These are phyloP conservation scores for Metschnikowia reukaufii DNA, from an alignment of 805 yeast species.

Conservation along the genomic window DNA sequence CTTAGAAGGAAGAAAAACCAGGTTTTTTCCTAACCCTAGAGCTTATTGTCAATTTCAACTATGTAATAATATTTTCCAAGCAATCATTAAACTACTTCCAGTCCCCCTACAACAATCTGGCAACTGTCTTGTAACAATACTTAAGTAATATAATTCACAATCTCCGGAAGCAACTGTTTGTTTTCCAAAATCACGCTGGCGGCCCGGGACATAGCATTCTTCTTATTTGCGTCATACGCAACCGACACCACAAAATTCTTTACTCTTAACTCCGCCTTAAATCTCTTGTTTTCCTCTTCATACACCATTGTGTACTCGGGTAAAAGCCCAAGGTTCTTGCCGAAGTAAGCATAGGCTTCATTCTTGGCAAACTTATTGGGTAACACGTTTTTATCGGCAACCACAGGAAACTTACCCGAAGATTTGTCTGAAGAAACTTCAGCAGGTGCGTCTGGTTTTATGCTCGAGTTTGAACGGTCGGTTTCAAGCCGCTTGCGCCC, in stretches of 20 bases:
- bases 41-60: too few relatives aligned
- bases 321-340: slow-evolving; percentile 32
- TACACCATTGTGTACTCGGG: slow-evolving; percentile 36
- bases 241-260: slow-evolving; percentile 30
- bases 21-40: too few relatives aligned
- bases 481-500: slow-evolving; percentile 47
- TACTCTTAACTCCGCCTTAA: slow-evolving; percentile 31
- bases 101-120: too few relatives aligned
- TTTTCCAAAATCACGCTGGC: slow-evolving; percentile 38
- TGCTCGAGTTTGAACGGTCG: slow-evolving; percentile 20
- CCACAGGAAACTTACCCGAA: slow-evolving; percentile 27
- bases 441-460: slow-evolving; percentile 5
- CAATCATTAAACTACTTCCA: too few relatives aligned
- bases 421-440: background rate
- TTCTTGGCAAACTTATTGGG: slow-evolving; percentile 37
- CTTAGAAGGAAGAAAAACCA: too few relatives aligned
- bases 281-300: slow-evolving; percentile 23
- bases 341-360: slow-evolving; percentile 39
- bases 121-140: background rate
- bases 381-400: slow-evolving; percentile 29
- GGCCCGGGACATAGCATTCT: slow-evolving; percentile 41
- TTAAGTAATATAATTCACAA: slow-evolving; percentile 13
- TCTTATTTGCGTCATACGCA: slow-evolving; percentile 38
- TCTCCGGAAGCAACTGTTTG: slow-evolving; percentile 19
- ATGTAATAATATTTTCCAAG: too few relatives aligned